Base-by-base conservation (phyloP, 2,329 filamentous ascomycete species). In the Phyllosticta citribraziliensis region DNA sequence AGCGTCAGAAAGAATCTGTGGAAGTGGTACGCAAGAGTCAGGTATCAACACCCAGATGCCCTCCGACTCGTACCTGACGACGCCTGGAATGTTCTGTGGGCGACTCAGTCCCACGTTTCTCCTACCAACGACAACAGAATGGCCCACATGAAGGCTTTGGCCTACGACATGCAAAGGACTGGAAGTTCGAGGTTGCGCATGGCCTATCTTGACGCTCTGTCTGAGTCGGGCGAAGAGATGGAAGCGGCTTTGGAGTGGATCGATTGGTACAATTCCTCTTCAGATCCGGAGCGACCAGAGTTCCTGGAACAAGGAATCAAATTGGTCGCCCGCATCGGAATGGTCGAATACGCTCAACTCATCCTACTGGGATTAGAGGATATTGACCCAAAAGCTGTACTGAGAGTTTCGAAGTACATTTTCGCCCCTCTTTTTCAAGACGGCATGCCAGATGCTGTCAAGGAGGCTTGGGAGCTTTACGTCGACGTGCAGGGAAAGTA, bases 381-480 rank as follows among this genome's bases (percentile, higher is more conserved):
- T 22, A 22, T 22, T 22, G 22, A 74, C 20, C 74, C 79, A 14
- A 68, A 76, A 2, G 75, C 73, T 58, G 79, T 86, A 61, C 75
- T 81, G 20, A 80, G 84, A 5, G 79, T 87, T 52, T 72, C 88
- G 60, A 74, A 91, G 63, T 83, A 85, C 14, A 79, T 94, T n/a
- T 87, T 95, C 61, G 80, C 82, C 50, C 83, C 86, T 8, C 87
- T 84, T 72, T 84, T 84, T 1, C 79, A 76, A 51, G 77, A 82
- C 12, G 69, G 79, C 4, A 76, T 56, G 14, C 50, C 59, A 9
- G 52, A 65, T 50, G 67, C 77, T 2, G 78, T 78, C 27, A 73
- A 81, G 19, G 79, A 79, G 64, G 89, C 89, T 0, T 93, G 88
- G 84, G 74, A 79, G 24, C 72, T 83, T 1, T 94, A 93, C 71